Evolutionary conservation across 1,284 basidiomycete genomes (phyloP).

Genomic region (Leccinum subfulvum): DNA sequence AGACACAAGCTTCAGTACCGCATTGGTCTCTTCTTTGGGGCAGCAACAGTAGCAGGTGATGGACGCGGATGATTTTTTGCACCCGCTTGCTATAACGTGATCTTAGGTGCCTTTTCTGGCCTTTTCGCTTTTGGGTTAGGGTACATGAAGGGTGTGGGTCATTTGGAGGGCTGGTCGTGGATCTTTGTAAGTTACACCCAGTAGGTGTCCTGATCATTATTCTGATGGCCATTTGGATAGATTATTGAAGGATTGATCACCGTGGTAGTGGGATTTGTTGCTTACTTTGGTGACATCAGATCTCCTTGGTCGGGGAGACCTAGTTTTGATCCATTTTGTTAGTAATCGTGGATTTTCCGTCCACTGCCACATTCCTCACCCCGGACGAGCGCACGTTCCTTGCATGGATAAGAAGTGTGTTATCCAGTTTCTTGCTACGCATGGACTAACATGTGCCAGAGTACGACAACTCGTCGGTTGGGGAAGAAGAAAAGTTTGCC

Average conservation of each 20-base stretch:
- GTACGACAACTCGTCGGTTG: slow-evolving; percentile 63
- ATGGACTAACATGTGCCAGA: slow-evolving; percentile 12
- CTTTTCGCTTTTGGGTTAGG: slow-evolving; percentile 29
- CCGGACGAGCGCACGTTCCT: slow-evolving; percentile 46
- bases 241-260: slow-evolving; percentile 44
- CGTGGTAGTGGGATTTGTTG: slow-evolving; percentile 32
- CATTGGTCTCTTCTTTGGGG: slow-evolving; percentile 40
- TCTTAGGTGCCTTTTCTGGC: slow-evolving; percentile 35
- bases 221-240: slow-evolving; percentile 20
- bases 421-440: background rate
- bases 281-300: slow-evolving; percentile 29
- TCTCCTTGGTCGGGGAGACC: background rate
- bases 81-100: slow-evolving; percentile 17
- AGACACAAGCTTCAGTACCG: slow-evolving; percentile 37
- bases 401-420: slow-evolving; percentile 54
- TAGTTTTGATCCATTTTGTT: background rate
- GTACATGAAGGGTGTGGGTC: slow-evolving; percentile 27
- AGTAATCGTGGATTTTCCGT: slow-evolving; percentile 49
- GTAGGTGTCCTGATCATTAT: background rate
- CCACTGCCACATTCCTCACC: slow-evolving; percentile 46
- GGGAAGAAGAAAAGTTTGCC: slow-evolving; percentile 44
- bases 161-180: slow-evolving; percentile 37
- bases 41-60: slow-evolving; percentile 29
- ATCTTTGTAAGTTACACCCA: slow-evolving; percentile 33
- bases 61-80: background rate